Base-by-base conservation (phyloP, 768 basidiomycete genomes). In the Trametes elegans region DNA sequence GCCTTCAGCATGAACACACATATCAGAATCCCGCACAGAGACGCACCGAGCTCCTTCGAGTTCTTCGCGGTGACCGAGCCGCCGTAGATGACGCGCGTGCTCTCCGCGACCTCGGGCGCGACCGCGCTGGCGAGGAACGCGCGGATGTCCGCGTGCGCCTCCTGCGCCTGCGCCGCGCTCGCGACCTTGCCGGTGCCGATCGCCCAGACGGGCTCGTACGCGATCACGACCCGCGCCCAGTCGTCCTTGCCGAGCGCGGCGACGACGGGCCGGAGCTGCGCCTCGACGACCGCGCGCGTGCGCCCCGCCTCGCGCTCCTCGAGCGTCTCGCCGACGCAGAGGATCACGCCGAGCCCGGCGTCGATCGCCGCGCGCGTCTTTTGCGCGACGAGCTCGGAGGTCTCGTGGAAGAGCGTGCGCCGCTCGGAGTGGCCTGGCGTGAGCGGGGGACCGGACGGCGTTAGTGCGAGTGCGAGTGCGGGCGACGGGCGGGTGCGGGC, bases 101-200 rank as follows among this genome's bases (percentile, higher is more conserved):
- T 70, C 62, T 81, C 79, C 13, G 93, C 91, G 26, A 92, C 89
- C 18, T 74, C 73, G 28, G 77, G 64, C 7, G 88, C 88, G 38
- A 98, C 82, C 6, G 76, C 75, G 58, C 71, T 76, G 39, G 76
- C 66, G 62, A 98, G 76, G 76, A 84, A 97, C 10, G 74, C 64
- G 62, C 97, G 90, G 65, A 95, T 86, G 56, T 87, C 83, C 34
- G 79, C 81, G 67, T 99, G 97, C 2, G 90, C 84, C 36, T 94
- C 89, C 73, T 98, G 96, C 1, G 97, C 97, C 75, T 98, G 90
- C n/a, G 76, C 78, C 0, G 90, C 77, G 28, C 91, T 91, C 40
- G 96, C 96, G 48, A 97, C 95, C 71, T 90, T 96, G 60, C 96
- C 96, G 11, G 96, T 98, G 40, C 97, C 97, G 70, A 98, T 98